Evolutionary conservation across 495 filamentous ascomycete genomes (phyloP).

Genomic region (Neurospora tetraspora): DNA sequence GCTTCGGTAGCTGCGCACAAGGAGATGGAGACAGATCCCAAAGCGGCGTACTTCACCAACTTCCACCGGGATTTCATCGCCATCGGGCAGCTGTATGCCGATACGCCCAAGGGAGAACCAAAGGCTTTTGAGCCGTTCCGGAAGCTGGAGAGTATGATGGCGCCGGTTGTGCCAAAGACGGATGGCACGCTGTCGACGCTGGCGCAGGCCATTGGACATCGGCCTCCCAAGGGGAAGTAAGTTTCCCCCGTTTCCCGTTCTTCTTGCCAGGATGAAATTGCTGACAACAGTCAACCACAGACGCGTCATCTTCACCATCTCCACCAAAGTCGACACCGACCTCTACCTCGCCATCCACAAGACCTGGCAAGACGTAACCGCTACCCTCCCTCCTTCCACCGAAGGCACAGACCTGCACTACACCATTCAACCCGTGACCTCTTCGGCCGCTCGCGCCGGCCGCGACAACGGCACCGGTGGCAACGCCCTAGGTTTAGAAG

Average conservation of each 20-base stretch:
- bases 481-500: slow-evolving; percentile 43
- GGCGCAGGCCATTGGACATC: not conserved
- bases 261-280: too few relatives aligned
- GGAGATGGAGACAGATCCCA: not conserved
- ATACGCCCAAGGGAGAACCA: not conserved
- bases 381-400: slow-evolving; percentile 8
- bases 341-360: slow-evolving; percentile 14
- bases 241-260: not conserved
- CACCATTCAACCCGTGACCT: slow-evolving; percentile 38
- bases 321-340: slow-evolving; percentile 15
- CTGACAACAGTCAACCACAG: not conserved
- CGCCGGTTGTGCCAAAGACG: slow-evolving; percentile 13
- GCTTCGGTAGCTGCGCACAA: not conserved
- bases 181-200: slow-evolving; percentile 7
- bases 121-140: not conserved
- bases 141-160: slow-evolving; percentile 3
- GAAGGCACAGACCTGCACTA: slow-evolving; percentile 16
- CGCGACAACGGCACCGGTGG: slow-evolving; percentile 34
- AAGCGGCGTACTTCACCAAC: slow-evolving; percentile 3
- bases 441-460: slow-evolving; percentile 27
- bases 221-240: not conserved
- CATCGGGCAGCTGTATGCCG: slow-evolving; percentile 10
- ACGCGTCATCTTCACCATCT: slow-evolving; percentile 19
- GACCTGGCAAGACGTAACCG: slow-evolving; percentile 13
- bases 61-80: slow-evolving; percentile 8